Conservation (phyloP, 306 rosid species). For the Adenanthera pavonina region DNA sequence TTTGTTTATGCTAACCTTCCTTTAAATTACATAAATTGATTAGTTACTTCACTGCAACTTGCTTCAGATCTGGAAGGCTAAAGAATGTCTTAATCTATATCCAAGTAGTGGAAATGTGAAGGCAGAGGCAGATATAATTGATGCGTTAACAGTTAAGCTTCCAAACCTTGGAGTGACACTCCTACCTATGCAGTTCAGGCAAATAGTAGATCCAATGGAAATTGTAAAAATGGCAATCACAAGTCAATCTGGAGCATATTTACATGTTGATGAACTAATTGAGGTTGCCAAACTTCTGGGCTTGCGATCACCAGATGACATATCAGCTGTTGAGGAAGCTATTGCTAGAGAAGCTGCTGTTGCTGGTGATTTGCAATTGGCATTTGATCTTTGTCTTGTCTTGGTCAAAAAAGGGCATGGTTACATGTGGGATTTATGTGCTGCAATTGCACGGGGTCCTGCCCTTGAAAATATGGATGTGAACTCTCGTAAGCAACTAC, state of each 20-base stretch:
- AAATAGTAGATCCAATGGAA: conserved; percentile 94
- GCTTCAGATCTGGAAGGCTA: conserved; percentile 95
- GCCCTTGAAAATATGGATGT: conserved; percentile 94
- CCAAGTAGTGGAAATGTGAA: conserved; percentile 72
- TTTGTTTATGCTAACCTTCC: conserved; percentile 34
- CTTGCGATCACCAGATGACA: conserved; percentile 73
- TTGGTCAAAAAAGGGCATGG: conserved; percentile 92
- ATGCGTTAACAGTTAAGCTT: conserved; percentile 81
- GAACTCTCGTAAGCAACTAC: conserved; percentile 80
- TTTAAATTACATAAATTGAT: conserved; percentile 36
- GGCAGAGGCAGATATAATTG: conserved; percentile 85
- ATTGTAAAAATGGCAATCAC: conserved; percentile 88
- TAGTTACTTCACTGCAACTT: conserved; percentile 43
- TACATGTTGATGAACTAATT: conserved; percentile 93
- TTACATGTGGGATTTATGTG: conserved; percentile 91
- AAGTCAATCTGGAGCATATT: conserved; percentile 84
- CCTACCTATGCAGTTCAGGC: conserved; percentile 95
- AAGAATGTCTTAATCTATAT: conserved; percentile 85
- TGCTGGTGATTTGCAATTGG: conserved; percentile 97
- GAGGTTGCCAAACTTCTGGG: conserved; percentile 94
- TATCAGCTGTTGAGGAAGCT: conserved; percentile 91
- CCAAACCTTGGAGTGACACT: conserved; percentile 95
- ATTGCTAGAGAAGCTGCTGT: conserved; percentile 99
- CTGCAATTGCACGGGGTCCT: conserved; percentile 99
- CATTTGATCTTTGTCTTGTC: conserved; percentile 95